A percentile compares a stretch with the other conserved stretches of the same genome.
These are phyloP conservation scores for Plasmodium relictum DNA, from an alignment of 169 alveolate genomes.

Conservation along the genomic window DNA sequence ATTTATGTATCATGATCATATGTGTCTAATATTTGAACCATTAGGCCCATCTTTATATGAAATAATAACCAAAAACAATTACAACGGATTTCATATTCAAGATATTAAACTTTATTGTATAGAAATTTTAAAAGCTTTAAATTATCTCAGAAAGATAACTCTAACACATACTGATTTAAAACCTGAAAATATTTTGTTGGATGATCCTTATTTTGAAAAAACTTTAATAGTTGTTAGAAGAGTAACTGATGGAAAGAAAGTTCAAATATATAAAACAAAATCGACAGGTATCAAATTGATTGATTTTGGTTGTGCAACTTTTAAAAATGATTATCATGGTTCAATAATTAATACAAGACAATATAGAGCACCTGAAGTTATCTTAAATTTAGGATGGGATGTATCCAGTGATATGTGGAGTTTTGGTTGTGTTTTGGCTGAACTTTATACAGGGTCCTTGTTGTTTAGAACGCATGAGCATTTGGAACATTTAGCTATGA, in stretches of 20 bases:
- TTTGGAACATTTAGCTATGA: slow-evolving; percentile 96
- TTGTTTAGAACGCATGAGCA: slow-evolving; percentile 95
- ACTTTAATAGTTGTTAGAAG: slow-evolving; percentile 80
- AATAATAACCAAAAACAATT: slow-evolving; percentile 93
- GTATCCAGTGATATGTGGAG: slow-evolving; percentile 97
- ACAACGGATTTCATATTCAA: slow-evolving; percentile 93
- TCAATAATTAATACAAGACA: slow-evolving; percentile 98
- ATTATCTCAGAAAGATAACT: slow-evolving; percentile 92
- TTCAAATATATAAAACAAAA: slow-evolving; percentile 84
- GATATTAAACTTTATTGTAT: slow-evolving; percentile 94
- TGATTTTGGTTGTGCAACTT: slow-evolving; percentile 99
- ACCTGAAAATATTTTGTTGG: slow-evolving; percentile 97
- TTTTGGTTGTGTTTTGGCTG: slow-evolving; percentile 95
- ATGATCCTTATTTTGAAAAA: slow-evolving; percentile 85
- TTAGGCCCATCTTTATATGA: slow-evolving; percentile 97
- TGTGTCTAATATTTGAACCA: slow-evolving; percentile 96
- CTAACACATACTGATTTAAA: slow-evolving; percentile 99
- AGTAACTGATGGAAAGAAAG: slow-evolving; percentile 79
- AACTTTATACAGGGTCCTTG: slow-evolving; percentile 95
- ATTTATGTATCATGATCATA: slow-evolving; percentile 91
- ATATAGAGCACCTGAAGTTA: slow-evolving; percentile 99
- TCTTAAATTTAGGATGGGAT: slow-evolving; percentile 95
- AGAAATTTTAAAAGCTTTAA: slow-evolving; percentile 93
- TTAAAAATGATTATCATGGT: slow-evolving; percentile 96
- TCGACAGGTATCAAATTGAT: slow-evolving; percentile 93